Evolutionary conservation across 805 yeast genomes (phyloP).

Genomic region (Metschnikowia vanudenii): DNA sequence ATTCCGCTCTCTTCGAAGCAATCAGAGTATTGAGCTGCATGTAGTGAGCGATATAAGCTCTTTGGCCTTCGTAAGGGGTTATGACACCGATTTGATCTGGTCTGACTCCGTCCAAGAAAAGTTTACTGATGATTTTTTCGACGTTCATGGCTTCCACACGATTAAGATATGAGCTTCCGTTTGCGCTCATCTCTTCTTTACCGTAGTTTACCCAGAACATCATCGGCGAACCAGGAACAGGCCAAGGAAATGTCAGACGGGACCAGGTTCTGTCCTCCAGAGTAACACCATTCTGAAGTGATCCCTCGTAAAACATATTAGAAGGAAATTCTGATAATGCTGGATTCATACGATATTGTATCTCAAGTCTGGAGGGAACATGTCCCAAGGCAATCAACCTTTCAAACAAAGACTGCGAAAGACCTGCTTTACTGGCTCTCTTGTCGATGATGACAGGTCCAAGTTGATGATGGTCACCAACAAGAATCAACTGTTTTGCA

Average conservation of each 20-base stretch:
- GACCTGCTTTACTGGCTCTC: constrained; percentile 82
- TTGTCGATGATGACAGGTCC: constrained; percentile 87
- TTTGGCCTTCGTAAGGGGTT: constrained; percentile 93
- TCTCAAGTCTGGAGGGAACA: constrained; percentile 80
- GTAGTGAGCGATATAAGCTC: constrained; percentile 76
- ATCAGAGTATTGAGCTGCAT: constrained; percentile 58
- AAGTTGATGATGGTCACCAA: constrained; percentile 94
- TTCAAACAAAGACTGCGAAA: constrained; percentile 84
- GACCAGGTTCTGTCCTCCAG: constrained; percentile 60
- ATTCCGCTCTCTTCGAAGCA: constrained; percentile 52
- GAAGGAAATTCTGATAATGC: constrained; percentile 81
- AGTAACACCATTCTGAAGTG: constrained; percentile 88
- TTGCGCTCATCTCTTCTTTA: constrained; percentile 79
- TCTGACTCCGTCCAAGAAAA: constrained; percentile 72
- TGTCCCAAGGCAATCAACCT: constrained; percentile 80
- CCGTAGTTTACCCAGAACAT: constrained; percentile 93
- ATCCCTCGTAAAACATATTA: constrained; percentile 90
- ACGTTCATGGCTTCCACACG: constrained; percentile 88
- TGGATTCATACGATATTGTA: constrained; percentile 96
- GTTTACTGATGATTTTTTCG: constrained; percentile 69
- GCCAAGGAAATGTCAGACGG: constrained; percentile 83
- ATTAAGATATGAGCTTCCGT: constrained; percentile 80
- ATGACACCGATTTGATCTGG: constrained; percentile 80
- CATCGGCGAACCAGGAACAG: constrained; percentile 80
- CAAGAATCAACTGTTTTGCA: constrained; percentile 82